Conservation (phyloP, 306 rosid genomes). For the Begonia masoniana region DNA sequence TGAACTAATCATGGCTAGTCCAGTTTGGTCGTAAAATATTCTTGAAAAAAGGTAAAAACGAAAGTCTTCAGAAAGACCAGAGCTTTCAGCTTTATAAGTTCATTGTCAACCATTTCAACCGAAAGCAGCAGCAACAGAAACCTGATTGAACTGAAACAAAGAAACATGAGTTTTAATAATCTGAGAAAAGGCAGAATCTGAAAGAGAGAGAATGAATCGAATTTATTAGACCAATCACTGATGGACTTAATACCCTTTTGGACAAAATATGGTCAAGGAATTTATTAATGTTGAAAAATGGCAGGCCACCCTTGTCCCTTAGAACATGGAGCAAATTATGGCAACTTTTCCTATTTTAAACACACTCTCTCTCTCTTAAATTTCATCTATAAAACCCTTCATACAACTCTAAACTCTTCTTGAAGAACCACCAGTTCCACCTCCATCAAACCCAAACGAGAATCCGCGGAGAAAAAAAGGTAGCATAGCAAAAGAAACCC, state of each 20-base stretch:
- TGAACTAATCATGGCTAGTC: too few relatives aligned
- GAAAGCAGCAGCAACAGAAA: slow-evolving; percentile 6
- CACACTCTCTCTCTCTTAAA: slow-evolving; percentile 10
- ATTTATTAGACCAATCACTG: too few relatives aligned
- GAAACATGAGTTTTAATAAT: background rate
- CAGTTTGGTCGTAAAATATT: too few relatives aligned
- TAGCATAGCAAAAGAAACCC: too few relatives aligned
- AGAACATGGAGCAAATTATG: slow-evolving; percentile 96
- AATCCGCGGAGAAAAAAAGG: background rate
- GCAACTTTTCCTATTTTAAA: slow-evolving; percentile 22
- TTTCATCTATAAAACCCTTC: background rate
- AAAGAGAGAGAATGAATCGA: too few relatives aligned
- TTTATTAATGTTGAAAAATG: slow-evolving; percentile 21
- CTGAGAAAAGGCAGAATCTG: slow-evolving; percentile 22
- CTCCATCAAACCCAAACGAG: background rate
- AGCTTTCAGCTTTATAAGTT: background rate
- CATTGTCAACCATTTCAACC: background rate
- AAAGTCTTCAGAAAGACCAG: background rate
- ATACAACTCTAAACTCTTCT: background rate
- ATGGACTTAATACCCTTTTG: too few relatives aligned
- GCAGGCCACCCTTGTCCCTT: slow-evolving; percentile 67
- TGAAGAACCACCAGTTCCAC: background rate
- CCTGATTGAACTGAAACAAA: background rate
- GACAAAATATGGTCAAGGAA: too few relatives aligned
- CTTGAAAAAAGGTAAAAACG: background rate